Base-by-base conservation (phyloP, 2,329 filamentous ascomycete species). In the Beauveria asiatica region DNA sequence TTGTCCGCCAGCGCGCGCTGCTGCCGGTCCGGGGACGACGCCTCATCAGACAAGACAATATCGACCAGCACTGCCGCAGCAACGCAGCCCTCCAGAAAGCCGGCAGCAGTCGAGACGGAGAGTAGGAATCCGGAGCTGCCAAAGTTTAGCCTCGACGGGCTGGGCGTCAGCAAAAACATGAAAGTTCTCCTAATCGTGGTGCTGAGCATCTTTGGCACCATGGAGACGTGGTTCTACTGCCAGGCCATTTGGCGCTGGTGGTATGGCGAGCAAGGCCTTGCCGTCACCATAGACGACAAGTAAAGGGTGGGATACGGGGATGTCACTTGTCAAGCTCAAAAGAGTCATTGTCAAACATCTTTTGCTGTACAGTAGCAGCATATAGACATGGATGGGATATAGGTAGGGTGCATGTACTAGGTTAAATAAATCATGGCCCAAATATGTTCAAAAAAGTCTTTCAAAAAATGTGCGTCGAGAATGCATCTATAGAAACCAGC, bases 401-500 rank as follows among this genome's bases (percentile, higher is more conserved):
- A 10, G 11, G 19, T 33, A 33, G 30, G 30, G 30, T 19, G 8
- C 2, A 41, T 8, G 17, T 41, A 27, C 44, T 16, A 16, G 9
- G 5, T 3, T 2, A n/a, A 39, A 41, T 23, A 30, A 53, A 46
- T 41, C 19, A 54, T 60, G 33, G 50, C 57, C 46, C 57, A 53
- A 45, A 59, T 53, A 54, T 53, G 30, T 41, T 48, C 30, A 27
- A 37, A 39, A 11, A 8, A 21, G 10, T 21, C 19, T 41, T 39
- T 17, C 21, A 39, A 42, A 39, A 51, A 21, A 21, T 11, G 33
- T 1, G 33, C 11, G 33, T 13, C 33, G 33, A 5, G 11, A 37
- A 53, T 52, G 13, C n/a, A 37, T 49, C 64, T 67, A 75, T 52
- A 75, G 65, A 65, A 81, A 81, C 80, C 80, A 83, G 3, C 80